Base-by-base conservation (phyloP, 441 rosid genomes). In the Eruca vesicaria region DNA sequence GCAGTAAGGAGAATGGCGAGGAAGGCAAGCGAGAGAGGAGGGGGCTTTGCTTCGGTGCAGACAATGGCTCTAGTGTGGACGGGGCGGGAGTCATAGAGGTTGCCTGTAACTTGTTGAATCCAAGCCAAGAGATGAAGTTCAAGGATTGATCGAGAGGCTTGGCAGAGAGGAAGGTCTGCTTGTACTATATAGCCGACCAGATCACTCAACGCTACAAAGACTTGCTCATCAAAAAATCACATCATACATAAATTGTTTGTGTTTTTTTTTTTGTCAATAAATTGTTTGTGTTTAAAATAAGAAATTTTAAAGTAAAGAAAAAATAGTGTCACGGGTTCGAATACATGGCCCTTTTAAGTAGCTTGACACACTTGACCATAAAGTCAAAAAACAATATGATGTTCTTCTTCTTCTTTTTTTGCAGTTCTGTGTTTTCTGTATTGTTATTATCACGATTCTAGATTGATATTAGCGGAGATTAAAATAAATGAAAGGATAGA, bases 21-120 rank as follows among this genome's bases (percentile, higher is more conserved):
- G 80, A 80, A 58, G 71, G 87, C 82, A 0, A 88, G 96, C 56
- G 89, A 84, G 73, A 86, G 97, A 81, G 90, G 97, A 67, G 97
- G 94, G 0, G 96, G 98, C 15, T 86, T 92, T 71, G 75, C 81
- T 57, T 85, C 89, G 7, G 97, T 92, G 36, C 95, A 94, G 82
- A 92, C 97, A 60, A 90, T 94, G 98, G 97, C 96, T 38, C 91
- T 94, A 38, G 81, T 82, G 81, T 82, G 62, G 91, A 90, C 19
- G 84, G 83, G 26, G 83, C 85, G 65, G 83, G 81, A 29, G 73
- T 86, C 26, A 89, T 79, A 41, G 98, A 89, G 81, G 97, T 94
- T 16, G 98, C 93, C 1, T 90, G 97, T 81, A 92, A 92, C 82
- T 76, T 94, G 86, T 76, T 92, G 86, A 86, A 90, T 43, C 94